phyloP scores from a whole-genome alignment of 257 asterid species.

The Capsicum baccatum region DNA sequence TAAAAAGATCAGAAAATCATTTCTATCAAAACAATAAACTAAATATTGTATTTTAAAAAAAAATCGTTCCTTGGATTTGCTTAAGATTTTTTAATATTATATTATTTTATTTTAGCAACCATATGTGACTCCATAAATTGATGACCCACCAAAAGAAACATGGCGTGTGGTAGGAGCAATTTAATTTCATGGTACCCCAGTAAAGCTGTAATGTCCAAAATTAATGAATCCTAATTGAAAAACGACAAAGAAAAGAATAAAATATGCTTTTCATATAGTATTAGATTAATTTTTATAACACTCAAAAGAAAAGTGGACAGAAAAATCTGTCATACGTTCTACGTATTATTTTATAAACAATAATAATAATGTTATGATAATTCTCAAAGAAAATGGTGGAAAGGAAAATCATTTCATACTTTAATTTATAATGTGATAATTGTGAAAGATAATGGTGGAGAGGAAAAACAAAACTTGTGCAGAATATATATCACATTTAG shows the following conservation, averaged over 20 bases:
- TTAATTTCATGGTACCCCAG: neutral
- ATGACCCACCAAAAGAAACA: slow-evolving; percentile 1
- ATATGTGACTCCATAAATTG: slow-evolving; percentile 4
- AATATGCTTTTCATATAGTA: neutral
- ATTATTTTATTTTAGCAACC: neutral
- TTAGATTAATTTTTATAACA: neutral
- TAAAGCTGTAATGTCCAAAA: neutral
- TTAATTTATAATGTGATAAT: too few relatives aligned
- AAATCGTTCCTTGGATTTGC: neutral
- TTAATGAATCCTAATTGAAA: neutral
- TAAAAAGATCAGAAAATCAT: too few relatives aligned
- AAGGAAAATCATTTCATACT: neutral
- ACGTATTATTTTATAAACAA: neutral
- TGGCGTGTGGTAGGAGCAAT: neutral
- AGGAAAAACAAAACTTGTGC: too few relatives aligned
- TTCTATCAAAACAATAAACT: too few relatives aligned
- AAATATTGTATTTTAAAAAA: too few relatives aligned
- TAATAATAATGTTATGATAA: neutral
- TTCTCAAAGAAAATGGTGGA: neutral
- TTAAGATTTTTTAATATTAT: neutral
- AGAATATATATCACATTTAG: too few relatives aligned
- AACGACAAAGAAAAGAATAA: neutral
- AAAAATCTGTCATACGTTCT: neutral
- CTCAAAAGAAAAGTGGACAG: neutral
- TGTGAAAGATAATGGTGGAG: neutral